Evolutionary conservation across 768 basidiomycete genomes (phyloP).

Genomic region (Heimioporus sp.): DNA sequence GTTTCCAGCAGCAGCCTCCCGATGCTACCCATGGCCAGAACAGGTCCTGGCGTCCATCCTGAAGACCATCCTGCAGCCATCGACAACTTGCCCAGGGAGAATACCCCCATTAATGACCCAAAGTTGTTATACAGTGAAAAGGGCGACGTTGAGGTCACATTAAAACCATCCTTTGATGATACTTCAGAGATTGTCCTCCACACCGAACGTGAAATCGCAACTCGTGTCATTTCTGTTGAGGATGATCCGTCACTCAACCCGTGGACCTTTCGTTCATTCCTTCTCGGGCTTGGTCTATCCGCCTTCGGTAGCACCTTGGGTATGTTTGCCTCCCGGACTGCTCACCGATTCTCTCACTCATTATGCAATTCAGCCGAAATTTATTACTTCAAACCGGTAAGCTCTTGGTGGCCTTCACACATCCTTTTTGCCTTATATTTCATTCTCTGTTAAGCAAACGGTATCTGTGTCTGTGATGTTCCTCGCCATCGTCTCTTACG

Average conservation of each 20-base stretch:
- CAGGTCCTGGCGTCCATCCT: neutral
- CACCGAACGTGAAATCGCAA: slow-evolving; percentile 46
- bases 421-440: neutral
- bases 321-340: slow-evolving; percentile 13
- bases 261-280: slow-evolving; percentile 44
- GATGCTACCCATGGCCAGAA: too few relatives aligned
- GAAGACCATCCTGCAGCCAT: neutral
- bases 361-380: slow-evolving; percentile 43
- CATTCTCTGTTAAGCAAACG: slow-evolving; percentile 40
- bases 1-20: too few relatives aligned
- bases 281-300: slow-evolving; percentile 55
- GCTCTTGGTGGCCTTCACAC: neutral
- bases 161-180: slow-evolving; percentile 3
- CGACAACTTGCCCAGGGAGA: slow-evolving; percentile 1
- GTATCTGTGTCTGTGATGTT: slow-evolving; percentile 53
- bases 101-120: slow-evolving; percentile 1
- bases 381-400: slow-evolving; percentile 59
- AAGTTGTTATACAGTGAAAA: slow-evolving; percentile 18
- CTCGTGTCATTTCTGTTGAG: slow-evolving; percentile 42
- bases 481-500: slow-evolving; percentile 48
- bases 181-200: slow-evolving; percentile 28
- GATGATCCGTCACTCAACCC: slow-evolving; percentile 30
- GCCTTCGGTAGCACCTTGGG: slow-evolving; percentile 50
- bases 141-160: slow-evolving; percentile 31
- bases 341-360: neutral